Percentiles rank a stretch among this genome's conserved stretches.
These are phyloP conservation scores for Boletus bicolor DNA, from an alignment of 768 basidiomycete species.

Conservation along the genomic window DNA sequence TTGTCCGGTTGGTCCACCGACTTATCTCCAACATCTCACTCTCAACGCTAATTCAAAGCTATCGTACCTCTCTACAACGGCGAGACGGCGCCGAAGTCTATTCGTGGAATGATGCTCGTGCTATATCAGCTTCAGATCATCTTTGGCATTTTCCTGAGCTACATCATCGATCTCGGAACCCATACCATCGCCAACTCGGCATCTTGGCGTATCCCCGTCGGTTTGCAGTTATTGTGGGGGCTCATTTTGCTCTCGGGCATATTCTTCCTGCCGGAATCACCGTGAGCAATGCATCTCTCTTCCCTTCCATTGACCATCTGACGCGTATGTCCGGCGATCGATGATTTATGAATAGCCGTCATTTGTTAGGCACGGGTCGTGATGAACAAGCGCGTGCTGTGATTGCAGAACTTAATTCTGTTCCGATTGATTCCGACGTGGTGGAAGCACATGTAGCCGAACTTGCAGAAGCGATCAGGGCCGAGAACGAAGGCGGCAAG, in stretches of 20 bases:
- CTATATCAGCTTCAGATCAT: conserved; percentile 78
- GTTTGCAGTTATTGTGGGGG: conserved; percentile 13
- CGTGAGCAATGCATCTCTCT: neutral
- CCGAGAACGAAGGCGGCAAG: conserved; percentile 16
- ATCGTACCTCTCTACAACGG: conserved; percentile 72
- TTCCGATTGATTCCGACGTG: conserved; percentile 11
- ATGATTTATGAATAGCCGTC: conserved; percentile 4
- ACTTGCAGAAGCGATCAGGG: conserved; percentile 14
- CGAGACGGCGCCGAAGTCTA: conserved; percentile 70
- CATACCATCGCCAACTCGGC: conserved; percentile 12
- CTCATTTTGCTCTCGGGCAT: conserved; percentile 11
- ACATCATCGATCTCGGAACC: conserved; percentile 49
- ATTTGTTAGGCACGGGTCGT: conserved; percentile 1
- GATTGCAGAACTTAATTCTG: conserved; percentile 14
- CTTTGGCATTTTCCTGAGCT: conserved; percentile 65
- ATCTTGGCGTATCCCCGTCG: conserved; percentile 15
- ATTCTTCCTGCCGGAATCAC: conserved; percentile 16
- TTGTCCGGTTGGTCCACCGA: conserved; percentile 5
- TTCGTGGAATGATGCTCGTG: conserved; percentile 69
- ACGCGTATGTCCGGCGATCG: neutral
- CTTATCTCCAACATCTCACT: neutral
- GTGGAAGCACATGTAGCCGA: conserved; percentile 13
- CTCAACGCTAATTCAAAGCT: conserved; percentile 27
- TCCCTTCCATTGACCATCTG: neutral
- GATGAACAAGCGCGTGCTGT: conserved; percentile 9